A percentile compares a stretch with the other conserved stretches of the same genome.
phyloP scores from a whole-genome alignment of 2,329 filamentous ascomycete genomes.

The Emericellopsis atlantica region DNA sequence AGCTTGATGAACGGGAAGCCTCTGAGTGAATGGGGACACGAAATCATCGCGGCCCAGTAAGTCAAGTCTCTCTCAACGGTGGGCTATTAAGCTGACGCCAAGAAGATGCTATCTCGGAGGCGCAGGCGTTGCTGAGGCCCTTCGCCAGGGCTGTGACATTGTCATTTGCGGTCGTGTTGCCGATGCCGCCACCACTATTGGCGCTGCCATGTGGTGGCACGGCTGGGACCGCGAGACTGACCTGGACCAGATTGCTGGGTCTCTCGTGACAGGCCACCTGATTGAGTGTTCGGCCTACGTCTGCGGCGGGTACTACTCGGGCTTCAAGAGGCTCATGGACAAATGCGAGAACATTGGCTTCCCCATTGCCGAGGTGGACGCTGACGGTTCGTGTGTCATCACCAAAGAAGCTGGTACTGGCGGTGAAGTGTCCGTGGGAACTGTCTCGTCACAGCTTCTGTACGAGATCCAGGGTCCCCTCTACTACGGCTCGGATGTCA shows the following conservation, averaged over 20 bases:
- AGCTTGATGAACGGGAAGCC: constrained; percentile 12
- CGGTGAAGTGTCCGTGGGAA: constrained; percentile 22
- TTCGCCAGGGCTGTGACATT: constrained; percentile 29
- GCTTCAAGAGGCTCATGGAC: constrained; percentile 20
- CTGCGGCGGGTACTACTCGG: constrained; percentile 41
- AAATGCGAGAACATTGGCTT: constrained; percentile 18
- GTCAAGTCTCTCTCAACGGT: not conserved
- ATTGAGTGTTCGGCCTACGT: constrained; percentile 43
- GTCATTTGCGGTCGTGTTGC: constrained; percentile 34
- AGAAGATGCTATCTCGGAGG: constrained; percentile 8
- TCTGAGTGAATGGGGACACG: constrained; percentile 6
- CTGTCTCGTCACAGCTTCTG: constrained; percentile 23
- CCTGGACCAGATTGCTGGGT: constrained; percentile 36
- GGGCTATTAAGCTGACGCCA: not conserved
- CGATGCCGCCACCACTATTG: constrained; percentile 40
- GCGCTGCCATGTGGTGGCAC: constrained; percentile 42
- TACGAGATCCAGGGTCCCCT: constrained; percentile 32
- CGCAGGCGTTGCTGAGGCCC: constrained; percentile 20
- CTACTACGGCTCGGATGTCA: constrained; percentile 30
- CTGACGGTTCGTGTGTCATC: constrained; percentile 17
- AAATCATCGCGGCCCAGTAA: constrained; percentile 3
- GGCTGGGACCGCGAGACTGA: constrained; percentile 34
- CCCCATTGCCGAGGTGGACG: constrained; percentile 23
- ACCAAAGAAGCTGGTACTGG: constrained; percentile 17
- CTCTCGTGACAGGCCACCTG: constrained; percentile 36